Evolutionary conservation across 2,329 filamentous ascomycete species (phyloP).

Genomic region (Monilinia fructicola): DNA sequence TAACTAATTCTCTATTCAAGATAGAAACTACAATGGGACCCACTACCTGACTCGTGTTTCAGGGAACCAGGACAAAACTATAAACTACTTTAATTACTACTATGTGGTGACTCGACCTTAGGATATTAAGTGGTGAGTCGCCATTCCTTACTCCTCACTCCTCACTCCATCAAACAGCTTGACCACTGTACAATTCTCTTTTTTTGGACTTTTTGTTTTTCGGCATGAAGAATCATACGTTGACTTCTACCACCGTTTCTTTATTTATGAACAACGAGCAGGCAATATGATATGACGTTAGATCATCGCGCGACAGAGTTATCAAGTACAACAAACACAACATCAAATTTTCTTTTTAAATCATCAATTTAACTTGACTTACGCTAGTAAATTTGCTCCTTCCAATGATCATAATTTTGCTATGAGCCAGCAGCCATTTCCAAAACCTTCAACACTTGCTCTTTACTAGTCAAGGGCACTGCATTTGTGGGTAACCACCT

Average conservation of each 20-base stretch:
- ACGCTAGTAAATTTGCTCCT: not conserved
- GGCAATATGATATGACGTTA: not conserved
- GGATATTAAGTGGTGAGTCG: not conserved
- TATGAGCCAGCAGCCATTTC: slow-evolving; percentile 23
- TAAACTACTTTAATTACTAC: not conserved
- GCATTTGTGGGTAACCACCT: slow-evolving; percentile 53
- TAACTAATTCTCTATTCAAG: not conserved
- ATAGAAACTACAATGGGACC: not conserved
- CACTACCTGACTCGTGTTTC: not conserved
- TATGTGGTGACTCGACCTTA: not conserved
- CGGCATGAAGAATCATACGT: too few species aligned
- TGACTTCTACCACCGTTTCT: not conserved
- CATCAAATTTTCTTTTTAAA: not conserved
- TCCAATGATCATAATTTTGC: not conserved
- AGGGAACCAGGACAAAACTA: not conserved
- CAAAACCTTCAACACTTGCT: slow-evolving; percentile 53
- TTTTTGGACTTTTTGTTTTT: not conserved
- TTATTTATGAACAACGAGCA: not conserved
- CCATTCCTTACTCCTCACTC: not conserved
- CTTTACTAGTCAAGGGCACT: slow-evolving; percentile 48
- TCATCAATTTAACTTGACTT: not conserved
- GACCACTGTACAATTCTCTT: not conserved
- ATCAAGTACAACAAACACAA: not conserved
- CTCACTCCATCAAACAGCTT: slow-evolving; percentile 4
- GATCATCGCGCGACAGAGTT: not conserved